Evolutionary conservation across 73 alveolate genomes (phyloP).

Genomic region (Tetrahymena borealis): DNA sequence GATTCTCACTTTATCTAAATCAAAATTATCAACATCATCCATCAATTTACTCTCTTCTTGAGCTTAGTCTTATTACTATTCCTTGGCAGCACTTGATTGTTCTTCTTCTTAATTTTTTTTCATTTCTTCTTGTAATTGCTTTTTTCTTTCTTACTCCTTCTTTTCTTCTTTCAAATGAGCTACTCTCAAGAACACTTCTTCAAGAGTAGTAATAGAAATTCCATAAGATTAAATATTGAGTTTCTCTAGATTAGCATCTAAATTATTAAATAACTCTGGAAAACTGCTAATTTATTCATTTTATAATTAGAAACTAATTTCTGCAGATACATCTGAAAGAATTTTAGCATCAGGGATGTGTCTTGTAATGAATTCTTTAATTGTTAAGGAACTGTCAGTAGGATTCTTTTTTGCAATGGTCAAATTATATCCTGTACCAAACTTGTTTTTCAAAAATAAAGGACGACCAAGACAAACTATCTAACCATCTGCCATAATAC

Average conservation of each 20-base stretch:
- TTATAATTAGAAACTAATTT: conserved; percentile 49
- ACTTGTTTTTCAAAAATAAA: conserved; percentile 78
- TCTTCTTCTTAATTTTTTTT: not conserved
- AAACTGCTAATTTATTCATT: conserved; percentile 30
- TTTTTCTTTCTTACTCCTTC: not conserved
- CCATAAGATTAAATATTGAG: conserved; percentile 58
- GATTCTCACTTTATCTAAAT: conserved; percentile 22
- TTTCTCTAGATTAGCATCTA: conserved; percentile 40
- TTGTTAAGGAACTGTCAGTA: conserved; percentile 9
- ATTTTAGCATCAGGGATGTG: conserved; percentile 30
- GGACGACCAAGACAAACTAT: conserved; percentile 85
- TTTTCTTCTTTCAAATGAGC: conserved; percentile 51
- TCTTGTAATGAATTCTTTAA: conserved; percentile 31
- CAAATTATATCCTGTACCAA: conserved; percentile 79
- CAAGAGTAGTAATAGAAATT: conserved; percentile 89
- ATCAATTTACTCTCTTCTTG: not conserved
- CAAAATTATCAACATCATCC: conserved; percentile 20
- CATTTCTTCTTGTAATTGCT: not conserved
- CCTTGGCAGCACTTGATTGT: conserved; percentile 5
- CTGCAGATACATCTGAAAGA: conserved; percentile 58
- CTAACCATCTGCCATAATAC: conserved; percentile 86
- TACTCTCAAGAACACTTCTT: conserved; percentile 94
- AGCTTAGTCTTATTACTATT: not conserved
- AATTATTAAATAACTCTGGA: conserved; percentile 44
- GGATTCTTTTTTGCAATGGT: conserved; percentile 43